Conservation (phyloP, 1,139 yeast genomes). For the Arxiozyma heterogenica region DNA sequence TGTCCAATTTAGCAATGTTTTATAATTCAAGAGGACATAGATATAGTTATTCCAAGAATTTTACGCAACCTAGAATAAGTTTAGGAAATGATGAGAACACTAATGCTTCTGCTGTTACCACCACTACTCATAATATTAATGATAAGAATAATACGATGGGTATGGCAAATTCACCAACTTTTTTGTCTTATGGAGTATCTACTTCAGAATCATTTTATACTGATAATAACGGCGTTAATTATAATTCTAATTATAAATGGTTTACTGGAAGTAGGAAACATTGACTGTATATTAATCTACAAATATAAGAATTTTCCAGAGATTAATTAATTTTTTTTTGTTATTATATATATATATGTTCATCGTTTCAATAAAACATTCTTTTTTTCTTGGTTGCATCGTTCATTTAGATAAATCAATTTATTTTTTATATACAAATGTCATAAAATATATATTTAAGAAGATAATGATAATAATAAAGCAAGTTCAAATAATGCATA, state of each 20-base stretch:
- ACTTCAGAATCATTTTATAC: background rate
- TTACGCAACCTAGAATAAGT: background rate
- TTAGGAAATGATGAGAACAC: background rate
- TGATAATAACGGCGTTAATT: background rate
- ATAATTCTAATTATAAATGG: background rate
- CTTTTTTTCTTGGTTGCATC: background rate
- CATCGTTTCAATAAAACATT: background rate
- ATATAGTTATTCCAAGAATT: conserved; percentile 18
- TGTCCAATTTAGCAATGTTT: conserved; percentile 20
- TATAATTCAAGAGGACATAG: conserved; percentile 22
- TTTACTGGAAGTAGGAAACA: background rate
- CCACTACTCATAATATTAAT: background rate
- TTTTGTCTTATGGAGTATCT: background rate
- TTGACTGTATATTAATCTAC: background rate
- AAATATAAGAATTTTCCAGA: background rate
- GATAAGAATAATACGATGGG: background rate
- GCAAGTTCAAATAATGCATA: too few relatives aligned
- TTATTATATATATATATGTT: too few relatives aligned
- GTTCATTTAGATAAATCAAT: background rate
- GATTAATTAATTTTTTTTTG: too few relatives aligned
- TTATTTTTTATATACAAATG: too few relatives aligned
- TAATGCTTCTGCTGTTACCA: background rate
- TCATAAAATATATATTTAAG: background rate
- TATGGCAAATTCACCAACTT: background rate
- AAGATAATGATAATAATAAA: too few relatives aligned